Base-by-base conservation (phyloP, 129 eudicot genomes). In the Lactuca sativa region DNA sequence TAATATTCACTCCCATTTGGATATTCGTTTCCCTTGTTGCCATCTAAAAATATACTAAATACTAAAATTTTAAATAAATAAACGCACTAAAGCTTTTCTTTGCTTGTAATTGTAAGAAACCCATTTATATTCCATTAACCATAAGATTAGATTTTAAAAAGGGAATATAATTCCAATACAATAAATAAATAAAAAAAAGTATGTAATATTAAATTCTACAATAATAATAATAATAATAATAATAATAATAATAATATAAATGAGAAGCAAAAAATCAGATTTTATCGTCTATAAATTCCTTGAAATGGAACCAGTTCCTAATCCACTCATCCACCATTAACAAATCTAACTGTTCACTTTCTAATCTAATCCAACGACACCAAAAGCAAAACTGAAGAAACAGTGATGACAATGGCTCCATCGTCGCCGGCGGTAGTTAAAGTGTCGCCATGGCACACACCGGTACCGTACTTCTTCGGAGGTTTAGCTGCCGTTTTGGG, bases 391-490 rank as follows among this genome's bases (percentile, higher is more conserved):
- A 15, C 18, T 6, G 14, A 13, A 51, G 56, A 51, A 14, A 53
- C 30, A n/a, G 10, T 53, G 58, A 53, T n/a, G 58, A 53, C 66
- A 49, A 57, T 55, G 47, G 11, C 66, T 56, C 58, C 78, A 5
- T 53, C 76, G 37, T 32, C 78, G 51, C 70, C 82, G 38, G 59
- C 69, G 25, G 25, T 40, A 16, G 71, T 32, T 21, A 82, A 44
- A 31, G 30, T 77, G 57, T 85, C 95, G 3, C 82, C 78, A 7
- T 85, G 96, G 96, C 91, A 88, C 73, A 75, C 96, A 1, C 91
- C 91, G 69, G 89, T 88, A 7, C 92, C 96, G 34, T 88, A 88
- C 77, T 81, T 88, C n/a, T 85, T 85, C 60, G 92, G 92, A 0
- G 96, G 89, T 3, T 70, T 88, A n/a, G 91, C 96, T 1, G 89